A percentile compares a stretch with the other conserved stretches of the same genome.
Conservation (phyloP, 2,329 filamentous ascomycete genomes). For the Diaporthe capsici region DNA sequence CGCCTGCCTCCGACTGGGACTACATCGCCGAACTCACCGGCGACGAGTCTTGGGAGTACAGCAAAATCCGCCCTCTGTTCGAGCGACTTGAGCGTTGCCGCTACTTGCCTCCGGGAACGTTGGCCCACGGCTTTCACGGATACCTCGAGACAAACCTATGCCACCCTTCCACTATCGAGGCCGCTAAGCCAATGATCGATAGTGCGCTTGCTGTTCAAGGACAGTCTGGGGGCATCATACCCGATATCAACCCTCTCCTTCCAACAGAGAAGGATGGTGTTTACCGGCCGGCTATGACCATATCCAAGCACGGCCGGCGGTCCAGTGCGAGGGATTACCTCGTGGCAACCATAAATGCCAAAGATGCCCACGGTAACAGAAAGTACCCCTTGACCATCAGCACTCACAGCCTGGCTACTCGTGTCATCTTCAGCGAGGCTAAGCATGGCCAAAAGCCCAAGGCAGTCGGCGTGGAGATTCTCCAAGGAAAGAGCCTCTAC, state of each 20-base stretch:
- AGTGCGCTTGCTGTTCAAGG: constrained; percentile 10
- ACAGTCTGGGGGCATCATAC: constrained; percentile 7
- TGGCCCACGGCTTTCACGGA: constrained; percentile 65
- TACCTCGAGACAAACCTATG: constrained; percentile 58
- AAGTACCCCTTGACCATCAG: constrained; percentile 58
- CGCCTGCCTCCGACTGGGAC: constrained; percentile 64
- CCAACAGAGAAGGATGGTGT: constrained; percentile 5
- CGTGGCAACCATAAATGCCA: constrained; percentile 57
- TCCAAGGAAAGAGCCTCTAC: constrained; percentile 53
- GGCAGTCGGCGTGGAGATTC: constrained; percentile 52
- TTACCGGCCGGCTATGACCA: constrained; percentile 61
- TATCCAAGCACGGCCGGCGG: constrained; percentile 57
- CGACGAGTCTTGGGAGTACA: constrained; percentile 62
- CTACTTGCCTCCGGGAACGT: constrained; percentile 48
- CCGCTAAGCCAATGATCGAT: constrained; percentile 45
- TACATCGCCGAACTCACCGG: constrained; percentile 63
- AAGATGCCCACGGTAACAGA: constrained; percentile 48
- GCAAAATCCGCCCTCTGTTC: constrained; percentile 65
- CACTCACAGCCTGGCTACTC: constrained; percentile 48
- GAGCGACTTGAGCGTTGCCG: constrained; percentile 59
- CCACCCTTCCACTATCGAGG: constrained; percentile 58
- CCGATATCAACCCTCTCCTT: constrained; percentile 33
- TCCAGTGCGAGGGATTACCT: constrained; percentile 46
- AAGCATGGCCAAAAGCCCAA: constrained; percentile 41
- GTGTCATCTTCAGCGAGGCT: constrained; percentile 54